Evolutionary conservation across 2,329 filamentous ascomycete species (phyloP).

Genomic region (Kalaharituber pfeilii): DNA sequence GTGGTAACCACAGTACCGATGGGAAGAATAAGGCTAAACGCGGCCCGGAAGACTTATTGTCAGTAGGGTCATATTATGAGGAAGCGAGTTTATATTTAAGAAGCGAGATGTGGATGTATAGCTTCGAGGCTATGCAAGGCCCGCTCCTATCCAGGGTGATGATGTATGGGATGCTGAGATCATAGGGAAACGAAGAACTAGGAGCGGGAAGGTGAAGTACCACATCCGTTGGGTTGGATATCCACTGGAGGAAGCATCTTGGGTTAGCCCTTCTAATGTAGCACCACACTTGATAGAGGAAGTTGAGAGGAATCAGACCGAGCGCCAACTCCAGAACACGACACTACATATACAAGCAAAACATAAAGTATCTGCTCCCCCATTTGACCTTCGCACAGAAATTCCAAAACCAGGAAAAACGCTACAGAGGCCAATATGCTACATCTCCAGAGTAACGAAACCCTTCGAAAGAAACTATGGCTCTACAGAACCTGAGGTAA

Average conservation of each 20-base stretch:
- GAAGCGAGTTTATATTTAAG: no score
- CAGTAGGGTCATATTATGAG: no score
- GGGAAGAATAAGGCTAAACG: no score
- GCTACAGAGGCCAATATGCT: not conserved
- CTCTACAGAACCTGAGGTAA: constrained; percentile 1
- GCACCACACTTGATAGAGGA: not conserved
- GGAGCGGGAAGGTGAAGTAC: not conserved
- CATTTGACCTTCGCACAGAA: not conserved
- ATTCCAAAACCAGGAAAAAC: not conserved
- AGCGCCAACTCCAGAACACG: not conserved
- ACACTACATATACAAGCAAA: not conserved
- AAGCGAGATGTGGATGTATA: no score
- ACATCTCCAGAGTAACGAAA: not conserved
- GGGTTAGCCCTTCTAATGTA: not conserved
- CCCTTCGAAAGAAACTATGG: not conserved
- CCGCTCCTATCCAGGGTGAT: not conserved
- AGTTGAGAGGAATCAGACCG: not conserved
- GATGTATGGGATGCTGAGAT: not conserved
- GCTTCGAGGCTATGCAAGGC: not conserved
- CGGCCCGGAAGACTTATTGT: no score
- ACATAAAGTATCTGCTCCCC: not conserved
- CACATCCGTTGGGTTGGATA: not conserved
- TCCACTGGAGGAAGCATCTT: not conserved
- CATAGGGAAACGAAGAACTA: not conserved
- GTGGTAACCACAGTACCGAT: no score